phyloP scores from a whole-genome alignment of 495 filamentous ascomycete species.

The Talaromyces nanjingensis region DNA sequence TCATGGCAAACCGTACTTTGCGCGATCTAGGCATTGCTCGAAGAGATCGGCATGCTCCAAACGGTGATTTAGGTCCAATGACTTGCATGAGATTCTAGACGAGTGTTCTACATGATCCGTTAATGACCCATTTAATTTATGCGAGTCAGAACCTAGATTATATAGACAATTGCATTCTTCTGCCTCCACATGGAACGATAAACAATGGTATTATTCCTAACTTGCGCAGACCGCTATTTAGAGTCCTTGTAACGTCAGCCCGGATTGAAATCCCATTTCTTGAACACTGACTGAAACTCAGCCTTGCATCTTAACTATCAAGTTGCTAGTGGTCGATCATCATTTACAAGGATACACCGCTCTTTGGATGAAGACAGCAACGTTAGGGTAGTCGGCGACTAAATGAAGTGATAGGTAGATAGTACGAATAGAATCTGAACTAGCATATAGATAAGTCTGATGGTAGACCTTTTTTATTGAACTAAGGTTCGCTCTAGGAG shows the following conservation, averaged over 20 bases:
- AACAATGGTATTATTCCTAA: neutral
- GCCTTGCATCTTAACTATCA: neutral
- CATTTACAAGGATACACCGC: neutral
- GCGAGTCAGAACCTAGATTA: neutral
- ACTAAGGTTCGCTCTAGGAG: neutral
- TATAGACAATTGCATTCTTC: neutral
- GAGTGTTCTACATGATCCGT: neutral
- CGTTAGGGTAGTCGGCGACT: neutral
- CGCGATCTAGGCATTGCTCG: neutral
- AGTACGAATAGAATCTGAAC: neutral
- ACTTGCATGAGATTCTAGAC: neutral
- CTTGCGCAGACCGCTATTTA: neutral
- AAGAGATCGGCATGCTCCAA: neutral
- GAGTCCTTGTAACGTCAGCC: neutral
- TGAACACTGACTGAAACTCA: neutral
- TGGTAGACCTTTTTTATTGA: neutral
- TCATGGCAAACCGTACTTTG: neutral
- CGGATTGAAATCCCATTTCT: neutral
- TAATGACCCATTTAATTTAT: neutral
- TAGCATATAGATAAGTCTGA: neutral
- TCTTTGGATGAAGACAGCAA: neutral
- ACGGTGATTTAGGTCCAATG: neutral
- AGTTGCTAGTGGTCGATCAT: neutral
- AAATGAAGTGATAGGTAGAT: neutral
- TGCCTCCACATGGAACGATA: neutral